Conservation (phyloP, 108 stramenopile genomes). For the Fistulifera solaris region DNA sequence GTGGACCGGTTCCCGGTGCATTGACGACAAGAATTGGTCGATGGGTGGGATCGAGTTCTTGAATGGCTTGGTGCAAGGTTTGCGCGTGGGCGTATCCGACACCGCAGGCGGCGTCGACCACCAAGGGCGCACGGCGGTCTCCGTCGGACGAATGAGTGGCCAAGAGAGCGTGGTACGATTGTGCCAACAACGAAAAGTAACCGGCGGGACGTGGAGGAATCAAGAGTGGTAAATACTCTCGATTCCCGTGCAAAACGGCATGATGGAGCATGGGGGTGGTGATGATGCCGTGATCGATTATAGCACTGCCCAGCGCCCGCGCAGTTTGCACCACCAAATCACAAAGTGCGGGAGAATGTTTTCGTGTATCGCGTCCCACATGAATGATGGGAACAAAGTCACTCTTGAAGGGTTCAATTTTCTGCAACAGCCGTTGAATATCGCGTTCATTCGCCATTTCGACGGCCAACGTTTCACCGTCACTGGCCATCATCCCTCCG, state of each 20-base stretch:
- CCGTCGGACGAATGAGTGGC: constrained; percentile 9
- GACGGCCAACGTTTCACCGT: constrained; percentile 69
- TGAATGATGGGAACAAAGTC: constrained; percentile 26
- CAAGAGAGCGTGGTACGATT: constrained; percentile 56
- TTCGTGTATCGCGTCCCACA: constrained; percentile 85
- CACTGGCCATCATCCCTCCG: constrained; percentile 83
- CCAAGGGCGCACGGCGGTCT: constrained; percentile 19
- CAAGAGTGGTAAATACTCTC: constrained; percentile 25
- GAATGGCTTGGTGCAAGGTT: not conserved
- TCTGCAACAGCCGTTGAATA: constrained; percentile 18
- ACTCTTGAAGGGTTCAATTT: constrained; percentile 7
- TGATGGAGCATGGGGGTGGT: constrained; percentile 94
- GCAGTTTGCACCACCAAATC: constrained; percentile 47
- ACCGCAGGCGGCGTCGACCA: constrained; percentile 89
- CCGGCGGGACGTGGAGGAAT: constrained; percentile 62
- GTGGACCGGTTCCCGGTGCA: constrained; percentile 49
- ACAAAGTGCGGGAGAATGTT: constrained; percentile 62
- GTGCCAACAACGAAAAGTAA: constrained; percentile 67
- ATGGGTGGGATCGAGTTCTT: constrained; percentile 3
- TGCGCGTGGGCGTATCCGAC: constrained; percentile 60
- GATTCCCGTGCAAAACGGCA: constrained; percentile 76
- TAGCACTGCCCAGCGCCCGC: constrained; percentile 41
- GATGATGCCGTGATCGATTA: constrained; percentile 72
- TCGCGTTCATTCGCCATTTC: constrained; percentile 52
- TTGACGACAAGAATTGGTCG: constrained; percentile 41